Percentiles rank a stretch among this genome's conserved stretches.
These are phyloP conservation scores for Citrus sinensis DNA, from an alignment of 345 rosid species.

Conservation along the genomic window DVS_A1.0 CM039167.1:5880501-5881000, in stretches of 20 bases:
- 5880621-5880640: background rate
- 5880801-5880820: background rate
- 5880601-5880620: background rate
- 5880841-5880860: background rate
- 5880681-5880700: background rate
- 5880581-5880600: background rate
- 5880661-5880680: background rate
- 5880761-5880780: background rate
- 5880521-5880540: too few species aligned
- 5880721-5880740: background rate
- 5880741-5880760: background rate
- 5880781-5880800: slow-evolving; percentile 7
- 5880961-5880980: background rate
- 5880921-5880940: background rate
- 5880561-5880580: too few species aligned
- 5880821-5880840: background rate
- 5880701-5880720: background rate
- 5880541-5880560: background rate
- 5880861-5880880: background rate
- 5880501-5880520: background rate
- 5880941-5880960: background rate
- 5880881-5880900: background rate
- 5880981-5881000: background rate
- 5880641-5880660: background rate
- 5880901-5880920: background rate